Evolutionary conservation across 495 filamentous ascomycete species (phyloP), one percentile per base, ranked within the genome.

Genomic region (Penicillium taxi): DNA sequence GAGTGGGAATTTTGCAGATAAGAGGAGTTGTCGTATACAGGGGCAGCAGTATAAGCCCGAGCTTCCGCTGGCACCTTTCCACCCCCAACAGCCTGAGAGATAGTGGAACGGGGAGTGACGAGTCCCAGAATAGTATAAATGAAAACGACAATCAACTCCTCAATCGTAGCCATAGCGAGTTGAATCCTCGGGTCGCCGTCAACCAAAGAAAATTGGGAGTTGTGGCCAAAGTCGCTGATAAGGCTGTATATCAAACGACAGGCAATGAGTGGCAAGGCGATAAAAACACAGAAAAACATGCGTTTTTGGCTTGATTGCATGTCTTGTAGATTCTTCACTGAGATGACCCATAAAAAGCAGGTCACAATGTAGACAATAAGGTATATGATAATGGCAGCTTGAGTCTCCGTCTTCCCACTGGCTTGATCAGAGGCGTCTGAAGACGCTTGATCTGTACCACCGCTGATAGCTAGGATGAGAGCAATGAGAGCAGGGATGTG

Each of bases 71-170:
- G 14, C 18, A 17, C 15, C 6, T 28, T 15, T 0, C 35, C 35
- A 14, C 35, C 35, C 1, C 35, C 25, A 9, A 37, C 32, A 24
- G 17, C 39, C n/a, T 5, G 32, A 22, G 23, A 18, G 18, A 35
- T 34, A 9, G 9, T 30, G 12, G 32, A 42, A 3, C 27, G 32
- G 12, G 44, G 35, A 7, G 39, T 35, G 6, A 42, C 7, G 9
- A 47, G 3, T 4, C 44, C 44, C 17, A 47, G 17, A 13, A 47
- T 25, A 13, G 44, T 47, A 16, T 47, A 47, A 29, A 47, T 42
- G 6, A 42, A 2, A 17, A 53, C 39, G 21, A 42, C 35, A n/a
- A 48, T 20, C 12, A 52, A 39, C 18, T 55, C 51, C 24, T 48
- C 41, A 16, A 55, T 31, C 6, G 41, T 42, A 3, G 50, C 43